These are phyloP conservation scores for Pulveroboletus sp. DNA, from an alignment of 768 basidiomycete genomes.

Conservation along the genomic window DNA sequence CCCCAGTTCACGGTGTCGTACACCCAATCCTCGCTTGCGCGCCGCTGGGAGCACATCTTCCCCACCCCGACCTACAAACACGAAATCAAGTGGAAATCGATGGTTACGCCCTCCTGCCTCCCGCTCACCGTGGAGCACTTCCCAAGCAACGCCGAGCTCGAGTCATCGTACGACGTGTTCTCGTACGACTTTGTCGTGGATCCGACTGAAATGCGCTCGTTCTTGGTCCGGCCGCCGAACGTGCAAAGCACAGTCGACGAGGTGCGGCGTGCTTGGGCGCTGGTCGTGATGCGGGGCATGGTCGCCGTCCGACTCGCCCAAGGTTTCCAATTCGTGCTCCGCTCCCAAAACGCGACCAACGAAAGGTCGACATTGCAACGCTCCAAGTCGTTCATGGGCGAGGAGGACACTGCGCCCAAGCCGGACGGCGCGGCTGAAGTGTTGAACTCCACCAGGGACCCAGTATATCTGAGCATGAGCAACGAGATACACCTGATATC, in stretches of 20 bases:
- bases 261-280: slow-evolving; percentile 64
- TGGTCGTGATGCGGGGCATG: slow-evolving; percentile 88
- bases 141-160: slow-evolving; percentile 70
- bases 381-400: slow-evolving; percentile 54
- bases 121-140: slow-evolving; percentile 90
- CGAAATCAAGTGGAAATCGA: slow-evolving; percentile 88
- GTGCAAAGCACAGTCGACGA: slow-evolving; percentile 49
- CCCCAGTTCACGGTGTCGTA: slow-evolving; percentile 55
- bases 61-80: slow-evolving; percentile 71
- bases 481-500: slow-evolving; percentile 93
- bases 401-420: slow-evolving; percentile 50
- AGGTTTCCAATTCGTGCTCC: slow-evolving; percentile 90
- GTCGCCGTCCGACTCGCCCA: slow-evolving; percentile 87
- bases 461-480: slow-evolving; percentile 90
- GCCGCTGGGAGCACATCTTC: slow-evolving; percentile 87
- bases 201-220: slow-evolving; percentile 79
- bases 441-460: slow-evolving; percentile 53
- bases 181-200: slow-evolving; percentile 88
- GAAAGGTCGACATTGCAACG: slow-evolving; percentile 41
- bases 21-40: slow-evolving; percentile 68
- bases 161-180: slow-evolving; percentile 73
- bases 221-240: slow-evolving; percentile 70
- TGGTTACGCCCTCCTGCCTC: slow-evolving; percentile 80
- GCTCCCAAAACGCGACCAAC: slow-evolving; percentile 34
- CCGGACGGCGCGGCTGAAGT: slow-evolving; percentile 65